phyloP scores from a whole-genome alignment of 805 yeast species.

The Scheffersomyces stipitis region DNA sequence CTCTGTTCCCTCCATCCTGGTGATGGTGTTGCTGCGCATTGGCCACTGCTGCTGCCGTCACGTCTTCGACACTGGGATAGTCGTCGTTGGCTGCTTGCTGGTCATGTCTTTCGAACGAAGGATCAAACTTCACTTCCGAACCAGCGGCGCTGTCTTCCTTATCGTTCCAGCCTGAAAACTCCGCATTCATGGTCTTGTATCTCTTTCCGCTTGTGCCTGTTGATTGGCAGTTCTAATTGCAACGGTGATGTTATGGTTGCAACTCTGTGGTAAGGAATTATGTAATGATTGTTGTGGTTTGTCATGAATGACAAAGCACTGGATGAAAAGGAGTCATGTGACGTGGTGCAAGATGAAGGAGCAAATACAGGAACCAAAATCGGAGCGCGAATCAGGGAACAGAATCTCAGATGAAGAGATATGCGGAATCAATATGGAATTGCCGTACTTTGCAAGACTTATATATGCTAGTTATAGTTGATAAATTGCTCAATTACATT shows the following conservation, averaged over 20 bases:
- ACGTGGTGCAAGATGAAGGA: no score
- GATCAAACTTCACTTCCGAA: slow-evolving; percentile 29
- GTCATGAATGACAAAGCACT: neutral
- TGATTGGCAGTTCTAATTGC: neutral
- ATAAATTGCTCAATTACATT: no score
- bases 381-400: no score
- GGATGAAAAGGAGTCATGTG: no score
- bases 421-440: no score
- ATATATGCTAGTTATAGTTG: no score
- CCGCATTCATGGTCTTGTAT: slow-evolving; percentile 20
- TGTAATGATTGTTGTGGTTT: slow-evolving; percentile 3
- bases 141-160: slow-evolving; percentile 16
- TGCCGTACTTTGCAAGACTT: no score
- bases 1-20: slow-evolving; percentile 1
- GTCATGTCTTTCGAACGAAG: slow-evolving; percentile 28
- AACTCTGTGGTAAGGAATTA: slow-evolving; percentile 5
- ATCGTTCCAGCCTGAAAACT: slow-evolving; percentile 25
- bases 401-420: no score
- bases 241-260: neutral
- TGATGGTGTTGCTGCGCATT: slow-evolving; percentile 17
- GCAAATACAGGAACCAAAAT: no score
- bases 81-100: slow-evolving; percentile 12
- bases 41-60: slow-evolving; percentile 26
- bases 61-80: slow-evolving; percentile 24
- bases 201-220: neutral